Percentiles rank a stretch among this genome's conserved stretches.
Conservation (phyloP, 495 filamentous ascomycete genomes). For the Diplogelasinospora grovesii region DNA sequence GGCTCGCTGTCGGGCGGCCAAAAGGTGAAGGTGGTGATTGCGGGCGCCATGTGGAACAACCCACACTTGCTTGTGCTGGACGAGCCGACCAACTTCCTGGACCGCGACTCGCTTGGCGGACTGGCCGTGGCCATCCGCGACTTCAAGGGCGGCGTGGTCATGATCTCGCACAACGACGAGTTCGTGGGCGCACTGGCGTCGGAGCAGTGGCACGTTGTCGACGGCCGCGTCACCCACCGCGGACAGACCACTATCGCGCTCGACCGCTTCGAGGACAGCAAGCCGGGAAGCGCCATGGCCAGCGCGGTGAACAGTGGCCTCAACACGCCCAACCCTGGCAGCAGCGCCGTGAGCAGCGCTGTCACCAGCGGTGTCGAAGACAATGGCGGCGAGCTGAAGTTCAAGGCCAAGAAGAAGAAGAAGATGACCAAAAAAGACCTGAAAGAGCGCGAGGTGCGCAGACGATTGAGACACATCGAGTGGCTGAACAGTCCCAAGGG, state of each 20-base stretch:
- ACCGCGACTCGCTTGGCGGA: slow-evolving; percentile 92
- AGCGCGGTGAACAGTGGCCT: slow-evolving; percentile 48
- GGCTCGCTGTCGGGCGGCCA: slow-evolving; percentile 96
- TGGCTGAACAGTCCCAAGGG: slow-evolving; percentile 79
- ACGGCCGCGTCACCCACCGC: slow-evolving; percentile 78
- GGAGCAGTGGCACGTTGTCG: slow-evolving; percentile 90
- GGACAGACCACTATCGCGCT: slow-evolving; percentile 62
- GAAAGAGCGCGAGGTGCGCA: slow-evolving; percentile 85
- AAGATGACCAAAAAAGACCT: slow-evolving; percentile 95
- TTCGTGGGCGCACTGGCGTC: slow-evolving; percentile 92
- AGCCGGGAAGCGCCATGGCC: slow-evolving; percentile 56
- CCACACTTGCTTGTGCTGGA: slow-evolving; percentile 95
- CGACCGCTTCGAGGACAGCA: slow-evolving; percentile 79
- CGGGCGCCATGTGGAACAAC: slow-evolving; percentile 99
- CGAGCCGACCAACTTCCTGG: slow-evolving; percentile 98
- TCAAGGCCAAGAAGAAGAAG: slow-evolving; percentile 89
- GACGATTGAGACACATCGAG: slow-evolving; percentile 89
- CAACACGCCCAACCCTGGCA: slow-evolving; percentile 23
- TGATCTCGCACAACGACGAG: slow-evolving; percentile 99
- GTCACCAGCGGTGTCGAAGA: slow-evolving; percentile 84
- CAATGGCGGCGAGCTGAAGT: slow-evolving; percentile 63
- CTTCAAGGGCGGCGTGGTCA: slow-evolving; percentile 94
- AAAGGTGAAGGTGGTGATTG: slow-evolving; percentile 98
- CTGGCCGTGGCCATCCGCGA: slow-evolving; percentile 94
- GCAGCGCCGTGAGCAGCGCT: slow-evolving; percentile 47